Evolutionary conservation across 2,329 filamentous ascomycete species (phyloP).

Genomic region (Aureobasidium melanogenum): DNA sequence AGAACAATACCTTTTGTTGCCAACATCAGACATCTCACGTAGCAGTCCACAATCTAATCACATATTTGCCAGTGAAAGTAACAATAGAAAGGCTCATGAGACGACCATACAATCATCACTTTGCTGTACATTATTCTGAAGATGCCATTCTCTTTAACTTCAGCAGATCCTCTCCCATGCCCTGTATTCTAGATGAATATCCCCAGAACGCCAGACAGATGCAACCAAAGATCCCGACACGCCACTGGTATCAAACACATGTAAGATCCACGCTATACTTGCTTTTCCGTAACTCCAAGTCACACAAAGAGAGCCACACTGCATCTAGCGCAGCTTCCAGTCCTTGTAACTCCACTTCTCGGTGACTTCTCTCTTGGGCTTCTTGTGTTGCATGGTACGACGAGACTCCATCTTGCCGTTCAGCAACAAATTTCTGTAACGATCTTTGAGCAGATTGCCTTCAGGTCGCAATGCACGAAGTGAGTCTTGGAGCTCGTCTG

Average conservation of each 20-base stretch:
- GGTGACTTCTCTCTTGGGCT: slow-evolving; percentile 69
- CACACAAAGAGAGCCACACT: neutral
- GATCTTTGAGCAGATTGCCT: slow-evolving; percentile 87
- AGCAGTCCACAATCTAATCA: neutral
- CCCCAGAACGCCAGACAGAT: slow-evolving; percentile 1
- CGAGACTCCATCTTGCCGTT: slow-evolving; percentile 83
- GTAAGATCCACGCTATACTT: neutral
- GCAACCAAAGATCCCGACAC: neutral
- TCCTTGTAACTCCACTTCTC: slow-evolving; percentile 99
- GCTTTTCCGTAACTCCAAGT: neutral
- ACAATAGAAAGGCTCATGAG: neutral
- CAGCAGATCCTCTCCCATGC: neutral
- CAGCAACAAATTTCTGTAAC: slow-evolving; percentile 81
- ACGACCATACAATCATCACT: neutral
- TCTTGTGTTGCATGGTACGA: slow-evolving; percentile 72
- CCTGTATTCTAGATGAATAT: neutral
- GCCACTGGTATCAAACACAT: neutral
- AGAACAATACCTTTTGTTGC: neutral
- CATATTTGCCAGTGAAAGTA: neutral
- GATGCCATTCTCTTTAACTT: neutral
- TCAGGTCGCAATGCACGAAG: slow-evolving; percentile 63
- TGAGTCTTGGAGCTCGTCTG: slow-evolving; percentile 43
- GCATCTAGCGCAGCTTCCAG: slow-evolving; percentile 49
- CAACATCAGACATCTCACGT: neutral
- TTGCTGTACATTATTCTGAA: neutral